Conservation (phyloP, 2,329 filamentous ascomycete genomes). For the Colletotrichum gigasporum region DNA sequence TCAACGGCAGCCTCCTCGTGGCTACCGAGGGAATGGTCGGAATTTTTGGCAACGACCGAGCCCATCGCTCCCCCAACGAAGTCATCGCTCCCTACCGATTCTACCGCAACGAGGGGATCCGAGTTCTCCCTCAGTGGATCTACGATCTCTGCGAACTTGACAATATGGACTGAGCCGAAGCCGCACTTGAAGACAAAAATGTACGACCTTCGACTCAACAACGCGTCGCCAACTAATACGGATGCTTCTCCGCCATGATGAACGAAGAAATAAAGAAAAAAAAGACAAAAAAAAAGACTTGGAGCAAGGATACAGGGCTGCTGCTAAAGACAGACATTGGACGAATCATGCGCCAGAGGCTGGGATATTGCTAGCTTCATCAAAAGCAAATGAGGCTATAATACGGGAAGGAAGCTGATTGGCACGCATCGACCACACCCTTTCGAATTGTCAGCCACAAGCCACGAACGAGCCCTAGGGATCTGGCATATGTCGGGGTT, state of each 20-base stretch:
- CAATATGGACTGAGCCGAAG: not conserved
- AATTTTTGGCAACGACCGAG: not conserved
- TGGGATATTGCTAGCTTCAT: not conserved
- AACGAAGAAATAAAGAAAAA: too few species aligned
- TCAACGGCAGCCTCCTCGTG: not conserved
- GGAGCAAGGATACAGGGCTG: not conserved
- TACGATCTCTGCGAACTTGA: not conserved
- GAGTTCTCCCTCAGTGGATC: not conserved
- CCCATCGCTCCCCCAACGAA: too few species aligned
- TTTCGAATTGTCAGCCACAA: not conserved
- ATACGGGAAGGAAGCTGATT: not conserved
- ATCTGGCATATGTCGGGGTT: not conserved
- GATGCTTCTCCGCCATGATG: too few species aligned
- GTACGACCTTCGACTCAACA: too few species aligned
- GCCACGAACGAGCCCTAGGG: conserved; percentile 3
- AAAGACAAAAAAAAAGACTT: not conserved
- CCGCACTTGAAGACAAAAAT: too few species aligned
- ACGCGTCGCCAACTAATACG: not conserved
- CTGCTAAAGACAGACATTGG: not conserved
- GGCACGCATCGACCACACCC: conserved; percentile 5
- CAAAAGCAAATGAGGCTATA: not conserved
- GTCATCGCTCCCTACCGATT: not conserved
- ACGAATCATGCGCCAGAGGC: not conserved
- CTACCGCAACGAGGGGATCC: not conserved
- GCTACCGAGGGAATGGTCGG: not conserved